Conservation (phyloP, 495 filamentous ascomycete species). For the Penicillium crystallinum region DNA sequence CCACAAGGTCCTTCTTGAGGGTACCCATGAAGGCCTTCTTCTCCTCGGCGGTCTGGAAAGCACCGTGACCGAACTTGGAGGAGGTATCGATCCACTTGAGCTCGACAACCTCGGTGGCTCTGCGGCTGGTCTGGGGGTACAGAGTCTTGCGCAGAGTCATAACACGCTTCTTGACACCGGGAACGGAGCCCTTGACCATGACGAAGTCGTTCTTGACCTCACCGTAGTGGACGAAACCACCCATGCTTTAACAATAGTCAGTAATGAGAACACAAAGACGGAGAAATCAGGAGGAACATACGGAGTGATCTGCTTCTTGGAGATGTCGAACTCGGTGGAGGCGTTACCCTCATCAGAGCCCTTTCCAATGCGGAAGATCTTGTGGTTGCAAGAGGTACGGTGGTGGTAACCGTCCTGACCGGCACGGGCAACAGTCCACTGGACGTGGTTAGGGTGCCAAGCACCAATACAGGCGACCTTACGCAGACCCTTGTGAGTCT, state of each 20-base stretch:
- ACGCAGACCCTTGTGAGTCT: slow-evolving; percentile 99
- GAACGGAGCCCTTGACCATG: slow-evolving; percentile 94
- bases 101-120: slow-evolving; percentile 96
- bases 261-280: slow-evolving; percentile 1
- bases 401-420: slow-evolving; percentile 99
- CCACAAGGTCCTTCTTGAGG: slow-evolving; percentile 94
- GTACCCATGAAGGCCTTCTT: slow-evolving; percentile 97
- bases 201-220: slow-evolving; percentile 99
- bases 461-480: slow-evolving; percentile 99
- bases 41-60: slow-evolving; percentile 96
- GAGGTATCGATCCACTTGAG: slow-evolving; percentile 99
- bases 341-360: slow-evolving; percentile 83
- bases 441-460: slow-evolving; percentile 99
- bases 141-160: slow-evolving; percentile 99
- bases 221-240: slow-evolving; percentile 99
- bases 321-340: slow-evolving; percentile 90
- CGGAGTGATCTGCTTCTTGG: slow-evolving; percentile 99
- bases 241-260: slow-evolving; percentile 60
- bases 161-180: slow-evolving; percentile 98
- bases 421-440: slow-evolving; percentile 99
- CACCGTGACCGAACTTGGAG: slow-evolving; percentile 99
- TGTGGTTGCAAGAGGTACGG: slow-evolving; percentile 99
- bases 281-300: slow-evolving; percentile 54
- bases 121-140: slow-evolving; percentile 92
- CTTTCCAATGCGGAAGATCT: slow-evolving; percentile 98